Base-by-base conservation (phyloP, 1,139 yeast genomes). In the Yamadazyma songkhlaensis region DNA sequence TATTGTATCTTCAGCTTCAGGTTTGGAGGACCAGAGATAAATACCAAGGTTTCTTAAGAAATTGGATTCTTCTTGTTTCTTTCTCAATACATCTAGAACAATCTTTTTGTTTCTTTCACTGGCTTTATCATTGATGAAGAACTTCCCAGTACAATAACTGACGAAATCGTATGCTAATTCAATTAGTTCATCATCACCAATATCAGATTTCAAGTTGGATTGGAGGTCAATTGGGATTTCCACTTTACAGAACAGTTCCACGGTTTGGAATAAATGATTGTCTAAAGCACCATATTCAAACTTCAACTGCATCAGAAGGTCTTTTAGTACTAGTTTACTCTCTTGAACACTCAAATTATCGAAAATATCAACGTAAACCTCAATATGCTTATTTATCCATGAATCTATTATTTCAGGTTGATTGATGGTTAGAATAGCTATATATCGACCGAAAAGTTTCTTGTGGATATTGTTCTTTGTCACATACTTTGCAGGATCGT, bases 381-480 rank as follows among this genome's bases (percentile, higher is more conserved):
- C 22, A 2, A 49, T 42, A 29, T 46, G 38, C 9, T 27, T 32
- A 5, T 40, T 21, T 12, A 46, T 36, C 55, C 57, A 53, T 9
- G 36, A 21, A 2, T 35, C 37, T 5, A 46, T 35, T 3, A 30
- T 27, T 3, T 31, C 33, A 3, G 38, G 36, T 9, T 50, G 38
- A 6, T 15, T 20, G n/a, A 43, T 15, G 2, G 37, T 25, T 4
- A 51, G 22, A 9, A 47, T 36, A 0, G 54, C 41, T 32, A 55
- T 42, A 40, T 54, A 55, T 36, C 55, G 62, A 3, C 53, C 46
- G 32, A 58, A 57, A 34, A 55, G 59, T 6, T 45, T 29, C 25
- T 37, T 36, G 9, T 46, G 35, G 7, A 42, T 22, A 27, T 41
- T 42, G 20, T 27, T 25, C 9, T 34, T 21, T 9, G 33, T 40